phyloP scores from a whole-genome alignment of 116 monocot genomes.

The Phalaenopsis hybrid region DNA sequence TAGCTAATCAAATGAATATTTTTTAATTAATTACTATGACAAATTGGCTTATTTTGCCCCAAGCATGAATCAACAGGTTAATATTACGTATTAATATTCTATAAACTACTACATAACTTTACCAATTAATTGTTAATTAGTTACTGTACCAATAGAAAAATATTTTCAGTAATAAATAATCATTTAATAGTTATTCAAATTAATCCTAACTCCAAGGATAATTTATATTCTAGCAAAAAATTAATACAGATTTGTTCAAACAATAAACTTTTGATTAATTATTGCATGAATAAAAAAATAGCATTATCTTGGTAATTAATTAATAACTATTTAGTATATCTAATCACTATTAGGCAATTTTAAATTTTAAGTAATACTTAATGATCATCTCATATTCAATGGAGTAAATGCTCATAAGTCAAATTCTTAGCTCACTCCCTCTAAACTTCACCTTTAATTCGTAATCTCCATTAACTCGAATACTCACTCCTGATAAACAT shows the following conservation, averaged over 20 bases:
- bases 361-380: background rate
- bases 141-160: too few relatives aligned
- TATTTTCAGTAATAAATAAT: too few relatives aligned
- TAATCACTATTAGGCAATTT: background rate
- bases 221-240: too few relatives aligned
- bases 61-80: background rate
- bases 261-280: too few relatives aligned
- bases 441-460: background rate
- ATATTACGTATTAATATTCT: background rate
- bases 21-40: background rate
- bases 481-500: background rate
- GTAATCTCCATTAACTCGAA: background rate
- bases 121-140: background rate
- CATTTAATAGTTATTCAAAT: too few relatives aligned
- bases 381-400: background rate
- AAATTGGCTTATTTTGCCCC: background rate
- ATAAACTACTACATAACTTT: background rate
- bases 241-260: too few relatives aligned
- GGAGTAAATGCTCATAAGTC: background rate
- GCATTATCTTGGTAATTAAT: background rate
- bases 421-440: background rate
- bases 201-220: too few relatives aligned
- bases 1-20: background rate
- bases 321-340: background rate
- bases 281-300: background rate